Base-by-base conservation (phyloP, 495 filamentous ascomycete genomes). In the Oidiodendron maius region DNA sequence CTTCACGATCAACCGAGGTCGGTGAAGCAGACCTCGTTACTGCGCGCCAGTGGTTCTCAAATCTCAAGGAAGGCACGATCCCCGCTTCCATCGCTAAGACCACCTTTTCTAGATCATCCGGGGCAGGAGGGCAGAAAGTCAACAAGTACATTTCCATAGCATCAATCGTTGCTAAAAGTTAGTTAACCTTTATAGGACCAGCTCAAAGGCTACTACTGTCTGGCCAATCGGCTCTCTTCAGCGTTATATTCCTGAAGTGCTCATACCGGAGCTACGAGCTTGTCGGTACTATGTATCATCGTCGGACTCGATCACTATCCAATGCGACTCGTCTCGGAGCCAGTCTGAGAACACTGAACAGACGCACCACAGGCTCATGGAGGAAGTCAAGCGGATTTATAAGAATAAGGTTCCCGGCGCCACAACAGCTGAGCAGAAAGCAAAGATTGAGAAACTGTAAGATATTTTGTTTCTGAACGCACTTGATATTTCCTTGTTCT, bases 101-200 rank as follows among this genome's bases (percentile, higher is more conserved):
- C 18, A 79, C 72, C 5, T 96, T 84, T 63, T 87, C 87, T 51
- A 76, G 89, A 20, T 91, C 91, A n/a, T 88, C 87, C 47, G 93
- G 93, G 0, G 87, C 91, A 9, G 93, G 93, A 16, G 93, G 93
- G 4, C 93, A 98, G 61, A 91, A 96, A 68, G 88, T 93, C 37
- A 98, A 98, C 66, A 96, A 96, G 91, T 96, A 71, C 52, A 80
- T 72, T 50, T 41, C 36, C 28, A 47, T 26, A 18, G 37, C 40
- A 17, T 34, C 20, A 16, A 18, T 5, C 13, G 18, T 26, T 9
- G 39, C 6, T 21, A 13, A 43, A 8, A 10, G 28, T 36, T 39
- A 39, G 28, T 15, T 60, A 61, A 52, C 54, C 30, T 28, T 13
- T 9, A 8, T 22, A 98, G 93, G 65, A 88, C 94, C 21, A 93